Conservation (phyloP, 441 rosid species). For the Pelargonium fulgidum region DNA sequence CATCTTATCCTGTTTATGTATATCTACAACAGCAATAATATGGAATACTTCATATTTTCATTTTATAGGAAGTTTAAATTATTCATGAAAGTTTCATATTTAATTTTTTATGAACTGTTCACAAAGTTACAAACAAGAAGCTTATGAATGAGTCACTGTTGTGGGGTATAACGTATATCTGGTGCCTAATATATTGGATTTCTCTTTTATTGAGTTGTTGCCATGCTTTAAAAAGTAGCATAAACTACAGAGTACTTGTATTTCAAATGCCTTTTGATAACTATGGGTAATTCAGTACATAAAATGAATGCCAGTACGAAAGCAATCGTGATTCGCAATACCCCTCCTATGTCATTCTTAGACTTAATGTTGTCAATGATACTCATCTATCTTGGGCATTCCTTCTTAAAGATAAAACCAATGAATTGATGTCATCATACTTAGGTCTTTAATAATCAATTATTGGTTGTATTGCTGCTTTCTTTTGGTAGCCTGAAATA, state of each 20-base stretch:
- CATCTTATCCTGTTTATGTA: neutral
- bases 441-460: neutral
- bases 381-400: neutral
- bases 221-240: neutral
- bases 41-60: neutral
- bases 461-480: neutral
- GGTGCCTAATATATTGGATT: neutral
- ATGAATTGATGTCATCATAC: neutral
- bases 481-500: constrained; percentile 14
- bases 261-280: neutral
- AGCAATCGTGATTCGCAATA: neutral
- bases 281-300: neutral
- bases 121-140: neutral
- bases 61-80: neutral
- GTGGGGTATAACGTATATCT: neutral
- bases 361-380: neutral
- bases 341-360: neutral
- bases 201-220: neutral
- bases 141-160: neutral
- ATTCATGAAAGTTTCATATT: neutral
- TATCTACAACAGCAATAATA: neutral
- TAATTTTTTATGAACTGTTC: neutral
- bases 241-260: neutral
- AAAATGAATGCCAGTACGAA: neutral
- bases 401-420: neutral